Percentiles rank a stretch among this genome's conserved stretches.
Conservation (phyloP, 192 early-diverging fungal genomes). For the Gryganskiella cystojenkinii region DNA sequence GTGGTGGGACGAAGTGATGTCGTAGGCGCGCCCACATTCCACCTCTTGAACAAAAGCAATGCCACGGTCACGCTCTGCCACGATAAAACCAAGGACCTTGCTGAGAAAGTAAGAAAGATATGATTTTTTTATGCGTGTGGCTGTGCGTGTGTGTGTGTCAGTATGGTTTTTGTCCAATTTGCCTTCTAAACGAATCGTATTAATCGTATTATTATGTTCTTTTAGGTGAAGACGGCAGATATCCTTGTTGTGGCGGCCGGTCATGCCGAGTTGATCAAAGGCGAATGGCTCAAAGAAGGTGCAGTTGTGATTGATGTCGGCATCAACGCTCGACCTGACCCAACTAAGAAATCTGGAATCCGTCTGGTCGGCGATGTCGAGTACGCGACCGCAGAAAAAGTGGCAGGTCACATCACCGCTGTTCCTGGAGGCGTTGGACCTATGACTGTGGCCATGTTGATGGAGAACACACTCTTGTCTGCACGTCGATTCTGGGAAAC, state of each 20-base stretch:
- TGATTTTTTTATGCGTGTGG: no score
- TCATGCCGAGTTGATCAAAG: constrained; percentile 80
- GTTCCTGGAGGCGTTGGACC: constrained; percentile 99
- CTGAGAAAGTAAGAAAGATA: constrained; percentile 73
- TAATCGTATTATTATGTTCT: no score
- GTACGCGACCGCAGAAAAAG: constrained; percentile 70
- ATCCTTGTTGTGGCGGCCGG: constrained; percentile 94
- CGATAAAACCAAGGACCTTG: constrained; percentile 80
- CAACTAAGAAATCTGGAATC: constrained; percentile 89
- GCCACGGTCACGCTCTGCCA: constrained; percentile 98
- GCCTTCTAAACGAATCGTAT: no score
- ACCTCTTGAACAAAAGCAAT: constrained; percentile 82
- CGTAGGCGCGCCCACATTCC: constrained; percentile 89
- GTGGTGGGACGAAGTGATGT: constrained; percentile 98
- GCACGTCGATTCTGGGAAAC: constrained; percentile 77
- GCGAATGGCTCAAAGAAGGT: constrained; percentile 95
- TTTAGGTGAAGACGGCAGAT: constrained; percentile 76
- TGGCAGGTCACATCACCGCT: constrained; percentile 90
- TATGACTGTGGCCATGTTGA: constrained; percentile 99
- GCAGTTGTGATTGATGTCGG: constrained; percentile 98
- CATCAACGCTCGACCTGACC: constrained; percentile 90
- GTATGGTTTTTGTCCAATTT: no score
- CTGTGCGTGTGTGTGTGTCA: no score
- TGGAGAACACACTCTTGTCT: constrained; percentile 87
- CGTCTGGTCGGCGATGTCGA: constrained; percentile 97